Evolutionary conservation across 2,329 filamentous ascomycete species (phyloP), one percentile per base, ranked within the genome.

Genomic region (Penicillium sp.): DNA sequence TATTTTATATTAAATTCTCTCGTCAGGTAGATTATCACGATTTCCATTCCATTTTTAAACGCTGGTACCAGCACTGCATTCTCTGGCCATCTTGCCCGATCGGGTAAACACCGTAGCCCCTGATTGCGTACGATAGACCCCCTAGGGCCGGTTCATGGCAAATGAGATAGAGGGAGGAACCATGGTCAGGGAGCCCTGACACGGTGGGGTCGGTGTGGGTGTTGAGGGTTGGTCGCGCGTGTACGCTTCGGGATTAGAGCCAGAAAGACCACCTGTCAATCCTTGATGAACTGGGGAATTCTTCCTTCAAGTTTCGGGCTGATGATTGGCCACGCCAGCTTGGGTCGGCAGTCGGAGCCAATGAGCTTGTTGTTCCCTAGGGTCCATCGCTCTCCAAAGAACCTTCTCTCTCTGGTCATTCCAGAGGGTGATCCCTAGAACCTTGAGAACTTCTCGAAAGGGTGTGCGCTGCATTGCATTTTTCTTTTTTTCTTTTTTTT

Each of bases 101-200:
- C 54, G 52, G 46, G 56, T 55, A 58, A 53, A 22, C 44, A 25
- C 16, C 20, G 27, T 41, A 49, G 41, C 61, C 60, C 59, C 61
- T 63, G 59, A 62, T 61, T 62, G 61, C 59, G 59, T 62, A 63
- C 41, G 54, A 58, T 60, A 55, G 57, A 53, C 55, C 60, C 41
- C 41, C 52, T 22, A 43, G 44, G 28, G 50, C 51, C 54, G 53
- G 54, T 59, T 62, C 54, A 59, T 57, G 53, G 55, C 53, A 57
- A 62, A 63, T 61, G 57, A 63, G 50, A 46, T 25, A 58, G 33
- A 56, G 36, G 44, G 25, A 62, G 55, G 59, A 63, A 62, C 61
- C 61, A 63, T 63, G 61, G 61, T 63, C 61, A 57, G 60, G 60
- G 57, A 60, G 55, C 38, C 51, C 50, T 63, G 58, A 61, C 55